Base-by-base conservation (phyloP, 2,329 filamentous ascomycete genomes). In the Diaporthe citriasiana region DNA sequence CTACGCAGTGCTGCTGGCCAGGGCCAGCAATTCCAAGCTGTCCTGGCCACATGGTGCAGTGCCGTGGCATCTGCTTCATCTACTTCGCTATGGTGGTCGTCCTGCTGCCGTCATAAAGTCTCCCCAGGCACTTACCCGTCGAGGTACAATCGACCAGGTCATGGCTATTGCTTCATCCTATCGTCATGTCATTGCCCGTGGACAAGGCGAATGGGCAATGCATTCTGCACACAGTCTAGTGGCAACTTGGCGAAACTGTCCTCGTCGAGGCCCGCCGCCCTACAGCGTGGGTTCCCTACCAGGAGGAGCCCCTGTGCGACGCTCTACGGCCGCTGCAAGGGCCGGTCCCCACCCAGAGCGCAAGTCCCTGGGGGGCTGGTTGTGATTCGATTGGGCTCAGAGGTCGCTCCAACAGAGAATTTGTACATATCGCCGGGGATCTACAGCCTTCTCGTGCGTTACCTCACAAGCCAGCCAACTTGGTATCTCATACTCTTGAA, bases 231-330 rank as follows among this genome's bases (percentile, higher is more conserved):
- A 35, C 55, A 71, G 38, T 50, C 55, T 71, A 60, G 55, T 60
- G 69, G 55, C 40, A 53, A 45, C 55, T 71, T 51, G 30, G 38
- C 69, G 40, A 51, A n/a, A 59, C 55, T 50, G 51, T 40, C 53
- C 68, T 71, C 68, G 53, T 51, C 30, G 55, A 51, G 55, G 35
- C 33, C 42, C 33, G 22, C 45, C 35, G 42, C 56, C 25, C 25
- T 71, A 38, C 57, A 53, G 50, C 47, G 69, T 66, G 69, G 56
- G 35, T 63, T 53, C 69, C 45, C 56, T 40, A 60, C 42, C 25
- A 66, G 35, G 45, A 59, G 27, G 25, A 53, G 45, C 42, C 45
- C 53, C n/a, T 59, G 69, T 71, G 40, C 56, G 56, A 63, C 69
- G 19, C 45, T 60, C 19, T 63, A 53, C 45, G 25, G 55, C 55